Base-by-base conservation (phyloP, 306 rosid species). In the Boehmeria nivea region DNA sequence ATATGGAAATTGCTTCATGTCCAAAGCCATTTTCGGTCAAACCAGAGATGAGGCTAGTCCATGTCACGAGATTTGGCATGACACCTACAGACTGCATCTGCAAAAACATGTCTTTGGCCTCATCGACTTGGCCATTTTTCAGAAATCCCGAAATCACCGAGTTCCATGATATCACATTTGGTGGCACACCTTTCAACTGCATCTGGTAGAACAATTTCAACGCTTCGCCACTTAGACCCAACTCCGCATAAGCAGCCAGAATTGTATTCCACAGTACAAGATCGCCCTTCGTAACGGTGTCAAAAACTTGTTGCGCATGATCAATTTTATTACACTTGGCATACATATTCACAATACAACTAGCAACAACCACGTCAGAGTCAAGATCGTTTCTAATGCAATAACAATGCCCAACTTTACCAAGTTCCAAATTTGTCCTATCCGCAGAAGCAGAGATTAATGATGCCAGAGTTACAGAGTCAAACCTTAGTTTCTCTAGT, bases 81-180 rank as follows among this genome's bases (percentile, higher is more conserved):
- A 76, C 45, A 46, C 77, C 87, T 6, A 67, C 43, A 24, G 75
- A 66, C 53, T 50, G 59, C 98, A 87, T 86, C 56, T 87, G 88
- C 24, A 66, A 67, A 59, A 87, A 84, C 82, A 76, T 49, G n/a
- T 76, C 82, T 59, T 58, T 73, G 44, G 88, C 95, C 73, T 80
- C 75, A 50, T 44, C 48, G 60, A 72, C 94, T 74, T 78, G 83
- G 47, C 86, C 83, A 67, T 66, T 90, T 63, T 80, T 82, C 46
- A 90, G 66, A 70, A 90, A 73, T 44, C 88, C 77, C 10, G 70
- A 68, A 50, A 86, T 76, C 61, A 81, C 62, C 40, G 97, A 83
- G 67, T 90, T 90, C 90, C 94, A 90, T 15, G 95, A 77, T 53
- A 80, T 68, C 39, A 76, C 86, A 51, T 82, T 84, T 28, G 94